Percentiles rank a stretch among this genome's conserved stretches.
These are phyloP conservation scores for Diaporthe eres DNA, from an alignment of 2,329 filamentous ascomycete species.

Conservation along the genomic window DNA sequence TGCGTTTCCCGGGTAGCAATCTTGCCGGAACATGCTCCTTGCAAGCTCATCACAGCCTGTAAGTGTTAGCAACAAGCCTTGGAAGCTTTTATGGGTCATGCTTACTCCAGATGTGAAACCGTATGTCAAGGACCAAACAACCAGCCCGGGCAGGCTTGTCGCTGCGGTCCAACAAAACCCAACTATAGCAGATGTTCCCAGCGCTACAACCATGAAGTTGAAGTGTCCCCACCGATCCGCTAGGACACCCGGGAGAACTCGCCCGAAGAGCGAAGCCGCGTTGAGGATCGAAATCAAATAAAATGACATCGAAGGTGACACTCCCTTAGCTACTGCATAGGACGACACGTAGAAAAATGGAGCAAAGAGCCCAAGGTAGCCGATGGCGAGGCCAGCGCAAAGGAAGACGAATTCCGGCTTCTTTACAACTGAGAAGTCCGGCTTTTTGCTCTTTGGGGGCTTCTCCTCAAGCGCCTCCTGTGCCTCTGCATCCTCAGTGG, in stretches of 20 bases:
- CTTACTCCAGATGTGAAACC: constrained; percentile 61
- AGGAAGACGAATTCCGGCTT: constrained; percentile 62
- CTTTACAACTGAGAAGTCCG: constrained; percentile 41
- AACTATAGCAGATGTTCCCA: constrained; percentile 52
- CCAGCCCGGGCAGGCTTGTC: constrained; percentile 57
- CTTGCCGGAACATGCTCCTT: constrained; percentile 60
- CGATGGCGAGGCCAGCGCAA: constrained; percentile 51
- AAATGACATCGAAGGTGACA: constrained; percentile 57
- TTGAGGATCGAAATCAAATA: constrained; percentile 72
- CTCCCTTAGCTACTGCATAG: constrained; percentile 60
- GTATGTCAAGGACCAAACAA: constrained; percentile 59
- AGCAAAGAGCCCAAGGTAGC: constrained; percentile 66
- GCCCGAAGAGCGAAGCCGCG: constrained; percentile 64
- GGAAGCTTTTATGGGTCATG: not conserved
- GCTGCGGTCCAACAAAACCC: constrained; percentile 62
- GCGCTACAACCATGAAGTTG: constrained; percentile 58
- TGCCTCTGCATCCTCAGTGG: constrained; percentile 51
- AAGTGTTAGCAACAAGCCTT: not conserved
- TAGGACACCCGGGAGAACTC: constrained; percentile 64
- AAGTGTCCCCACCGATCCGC: constrained; percentile 58
- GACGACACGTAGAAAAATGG: constrained; percentile 68
- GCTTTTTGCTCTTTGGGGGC: not conserved
- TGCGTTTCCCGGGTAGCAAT: constrained; percentile 55
- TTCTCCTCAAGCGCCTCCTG: not conserved
- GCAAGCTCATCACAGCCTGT: constrained; percentile 61